phyloP scores from a whole-genome alignment of 2,329 filamentous ascomycete species.

The Talaromyces pinophilus region DNA sequence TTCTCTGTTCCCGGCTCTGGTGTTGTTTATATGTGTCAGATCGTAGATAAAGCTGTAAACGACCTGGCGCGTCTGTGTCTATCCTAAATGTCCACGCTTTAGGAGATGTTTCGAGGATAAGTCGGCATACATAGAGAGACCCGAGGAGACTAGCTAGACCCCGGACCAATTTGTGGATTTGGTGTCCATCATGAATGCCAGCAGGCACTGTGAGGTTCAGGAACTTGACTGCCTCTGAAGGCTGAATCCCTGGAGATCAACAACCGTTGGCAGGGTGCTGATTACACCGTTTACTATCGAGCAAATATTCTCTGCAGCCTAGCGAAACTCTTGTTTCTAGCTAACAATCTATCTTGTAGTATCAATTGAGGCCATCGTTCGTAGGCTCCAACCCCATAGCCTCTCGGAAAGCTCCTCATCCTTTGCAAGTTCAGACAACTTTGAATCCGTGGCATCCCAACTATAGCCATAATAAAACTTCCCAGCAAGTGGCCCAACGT shows the following conservation, averaged over 20 bases:
- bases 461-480: slow-evolving; percentile 14
- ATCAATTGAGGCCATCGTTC: neutral
- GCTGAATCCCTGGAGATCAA: neutral
- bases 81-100: neutral
- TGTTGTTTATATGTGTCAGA: too few relatives aligned
- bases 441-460: slow-evolving; percentile 16
- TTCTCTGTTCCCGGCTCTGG: too few relatives aligned
- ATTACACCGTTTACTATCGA: too few relatives aligned
- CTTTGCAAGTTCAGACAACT: slow-evolving; percentile 8
- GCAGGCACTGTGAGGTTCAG: neutral
- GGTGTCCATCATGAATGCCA: neutral
- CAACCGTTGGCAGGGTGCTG: neutral
- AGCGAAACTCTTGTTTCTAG: neutral
- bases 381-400: slow-evolving; percentile 10
- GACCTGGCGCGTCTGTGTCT: neutral
- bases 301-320: too few relatives aligned
- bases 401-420: slow-evolving; percentile 6
- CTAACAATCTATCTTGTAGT: neutral
- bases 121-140: neutral
- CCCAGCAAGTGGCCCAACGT: slow-evolving; percentile 1
- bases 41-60: too few relatives aligned
- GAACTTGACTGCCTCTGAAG: neutral
- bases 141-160: neutral
- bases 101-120: neutral
- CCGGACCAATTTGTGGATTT: neutral